phyloP scores from a whole-genome alignment of 164 flowering plant genomes.

The Piper longum region DNA sequence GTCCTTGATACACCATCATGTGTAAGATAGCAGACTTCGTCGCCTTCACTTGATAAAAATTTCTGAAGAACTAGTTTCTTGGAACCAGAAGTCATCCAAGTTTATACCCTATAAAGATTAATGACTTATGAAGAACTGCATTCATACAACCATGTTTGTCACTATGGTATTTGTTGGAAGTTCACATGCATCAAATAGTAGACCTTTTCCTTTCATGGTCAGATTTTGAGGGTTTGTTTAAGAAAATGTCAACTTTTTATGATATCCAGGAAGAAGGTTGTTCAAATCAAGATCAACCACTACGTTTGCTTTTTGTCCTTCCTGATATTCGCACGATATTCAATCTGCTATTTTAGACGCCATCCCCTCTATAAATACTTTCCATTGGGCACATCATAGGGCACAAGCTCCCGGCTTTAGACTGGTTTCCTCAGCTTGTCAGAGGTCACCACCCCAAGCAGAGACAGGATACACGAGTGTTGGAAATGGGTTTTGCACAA shows the following conservation, averaged over 20 bases:
- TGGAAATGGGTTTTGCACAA: conserved; percentile 25
- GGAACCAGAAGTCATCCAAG: not conserved
- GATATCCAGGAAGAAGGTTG: not conserved
- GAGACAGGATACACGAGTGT: not conserved
- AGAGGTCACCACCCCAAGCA: not conserved
- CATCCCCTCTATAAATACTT: conserved; percentile 9
- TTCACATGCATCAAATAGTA: not conserved
- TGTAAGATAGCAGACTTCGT: too few species aligned
- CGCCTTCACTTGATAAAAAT: too few species aligned
- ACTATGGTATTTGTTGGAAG: not conserved
- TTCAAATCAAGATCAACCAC: not conserved
- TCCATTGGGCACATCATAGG: conserved; percentile 4
- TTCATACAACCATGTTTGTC: not conserved
- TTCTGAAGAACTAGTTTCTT: not conserved
- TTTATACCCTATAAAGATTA: not conserved
- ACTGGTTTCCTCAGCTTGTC: not conserved
- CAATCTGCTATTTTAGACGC: not conserved
- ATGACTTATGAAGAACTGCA: not conserved
- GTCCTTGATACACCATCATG: not conserved
- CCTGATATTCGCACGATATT: not conserved
- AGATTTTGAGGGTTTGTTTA: not conserved
- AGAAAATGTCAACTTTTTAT: not conserved
- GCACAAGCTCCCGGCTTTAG: not conserved
- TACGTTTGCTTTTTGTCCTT: not conserved
- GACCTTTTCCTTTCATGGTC: not conserved